Evolutionary conservation across 495 filamentous ascomycete genomes (phyloP).

Genomic region (Daldinia concentrica): DNA sequence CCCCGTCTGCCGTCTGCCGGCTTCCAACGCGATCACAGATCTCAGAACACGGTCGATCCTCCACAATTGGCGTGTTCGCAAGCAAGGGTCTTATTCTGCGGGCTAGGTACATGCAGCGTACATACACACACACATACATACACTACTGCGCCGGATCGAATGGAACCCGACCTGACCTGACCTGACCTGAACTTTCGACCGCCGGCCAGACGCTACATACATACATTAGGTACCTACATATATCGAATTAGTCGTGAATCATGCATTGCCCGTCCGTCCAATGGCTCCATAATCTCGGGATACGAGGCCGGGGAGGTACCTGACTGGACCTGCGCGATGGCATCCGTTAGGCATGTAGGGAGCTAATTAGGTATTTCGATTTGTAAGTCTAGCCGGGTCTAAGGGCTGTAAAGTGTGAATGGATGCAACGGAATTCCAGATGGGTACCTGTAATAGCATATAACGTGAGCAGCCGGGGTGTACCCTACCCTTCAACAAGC

Average conservation of each 20-base stretch:
- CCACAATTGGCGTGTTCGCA: background rate
- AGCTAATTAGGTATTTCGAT: background rate
- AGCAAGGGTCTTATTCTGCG: background rate
- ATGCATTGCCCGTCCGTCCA: background rate
- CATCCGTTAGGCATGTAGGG: background rate
- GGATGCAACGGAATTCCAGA: background rate
- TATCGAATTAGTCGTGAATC: background rate
- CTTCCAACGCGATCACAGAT: conserved; percentile 23
- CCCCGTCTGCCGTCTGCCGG: conserved; percentile 37
- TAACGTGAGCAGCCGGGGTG: conserved; percentile 3
- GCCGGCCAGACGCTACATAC: background rate
- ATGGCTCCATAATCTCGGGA: conserved; percentile 10
- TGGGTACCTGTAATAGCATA: background rate
- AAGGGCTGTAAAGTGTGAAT: background rate
- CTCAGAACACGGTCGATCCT: conserved; percentile 20
- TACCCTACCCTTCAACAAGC: background rate
- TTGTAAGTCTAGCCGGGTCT: background rate
- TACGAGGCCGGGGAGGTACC: conserved; percentile 31
- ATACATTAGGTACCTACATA: too few relatives aligned
- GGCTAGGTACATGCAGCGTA: background rate
- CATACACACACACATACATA: background rate
- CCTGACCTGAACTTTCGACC: background rate
- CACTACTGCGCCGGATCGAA: background rate
- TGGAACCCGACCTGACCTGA: background rate
- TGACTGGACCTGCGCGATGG: background rate